These are phyloP conservation scores for Halteria grandinella DNA, from an alignment of 73 alveolate genomes.

Conservation along the genomic window DNA sequence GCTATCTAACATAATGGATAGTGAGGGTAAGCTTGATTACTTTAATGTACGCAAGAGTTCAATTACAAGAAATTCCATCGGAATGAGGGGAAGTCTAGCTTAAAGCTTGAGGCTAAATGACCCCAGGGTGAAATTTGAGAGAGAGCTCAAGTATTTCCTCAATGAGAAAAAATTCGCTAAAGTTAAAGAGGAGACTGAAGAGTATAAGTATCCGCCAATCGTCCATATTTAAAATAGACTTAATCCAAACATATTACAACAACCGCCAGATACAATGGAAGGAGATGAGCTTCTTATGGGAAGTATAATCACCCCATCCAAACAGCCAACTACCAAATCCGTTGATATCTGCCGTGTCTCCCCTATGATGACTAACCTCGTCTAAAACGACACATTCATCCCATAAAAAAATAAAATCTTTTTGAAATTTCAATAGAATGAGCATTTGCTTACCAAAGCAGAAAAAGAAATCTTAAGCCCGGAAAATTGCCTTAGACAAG, in stretches of 20 bases:
- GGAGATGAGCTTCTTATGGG: background rate
- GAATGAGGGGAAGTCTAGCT: slow-evolving; percentile 9
- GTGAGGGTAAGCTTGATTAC: background rate
- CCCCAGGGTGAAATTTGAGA: background rate
- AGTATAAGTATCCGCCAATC: slow-evolving; percentile 29
- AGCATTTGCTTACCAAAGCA: no score
- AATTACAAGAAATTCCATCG: no score
- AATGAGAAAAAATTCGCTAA: background rate
- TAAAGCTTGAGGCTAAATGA: background rate
- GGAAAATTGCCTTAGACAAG: no score
- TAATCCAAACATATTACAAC: slow-evolving; percentile 12
- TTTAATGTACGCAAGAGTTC: no score
- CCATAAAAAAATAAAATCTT: no score
- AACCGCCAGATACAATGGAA: background rate
- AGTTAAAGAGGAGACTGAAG: slow-evolving; percentile 27
- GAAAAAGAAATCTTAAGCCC: no score
- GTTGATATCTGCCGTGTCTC: slow-evolving; percentile 18
- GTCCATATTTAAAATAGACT: slow-evolving; percentile 5
- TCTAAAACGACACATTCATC: no score
- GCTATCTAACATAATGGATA: background rate
- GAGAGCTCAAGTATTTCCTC: background rate
- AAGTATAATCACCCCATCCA: background rate
- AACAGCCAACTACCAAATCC: background rate
- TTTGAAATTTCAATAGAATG: no score
- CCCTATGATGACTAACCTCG: no score